phyloP scores from a whole-genome alignment of 306 rosid genomes.

The Arachis stenosperma region DNA sequence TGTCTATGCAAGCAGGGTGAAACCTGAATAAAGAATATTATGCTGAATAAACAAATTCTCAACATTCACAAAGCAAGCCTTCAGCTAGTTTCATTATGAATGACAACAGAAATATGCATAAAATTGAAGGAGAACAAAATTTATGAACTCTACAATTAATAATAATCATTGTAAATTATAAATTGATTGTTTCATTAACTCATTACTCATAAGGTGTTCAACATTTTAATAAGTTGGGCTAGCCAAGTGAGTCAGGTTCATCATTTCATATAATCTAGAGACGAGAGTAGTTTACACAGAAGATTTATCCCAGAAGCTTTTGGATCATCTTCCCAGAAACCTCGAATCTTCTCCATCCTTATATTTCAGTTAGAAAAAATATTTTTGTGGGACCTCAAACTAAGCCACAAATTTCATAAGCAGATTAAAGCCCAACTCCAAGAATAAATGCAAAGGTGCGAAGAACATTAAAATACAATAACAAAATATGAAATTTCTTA shows the following conservation, averaged over 20 bases:
- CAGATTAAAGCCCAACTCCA: conserved; percentile 5
- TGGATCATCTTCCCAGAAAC: conserved; percentile 4
- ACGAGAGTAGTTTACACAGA: conserved; percentile 13
- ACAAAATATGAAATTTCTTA: conserved; percentile 12
- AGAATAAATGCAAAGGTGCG: conserved; percentile 22
- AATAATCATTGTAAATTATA: not conserved
- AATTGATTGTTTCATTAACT: conserved; percentile 15
- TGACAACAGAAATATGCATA: conserved; percentile 2
- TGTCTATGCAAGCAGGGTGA: conserved; percentile 99
- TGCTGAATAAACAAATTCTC: conserved; percentile 42
- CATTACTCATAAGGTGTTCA: conserved; percentile 17
- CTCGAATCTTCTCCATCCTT: conserved; percentile 18
- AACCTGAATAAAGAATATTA: conserved; percentile 80
- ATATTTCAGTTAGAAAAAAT: not conserved
- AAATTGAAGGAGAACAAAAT: conserved; percentile 1
- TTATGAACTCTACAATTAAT: not conserved
- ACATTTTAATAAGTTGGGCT: conserved; percentile 19
- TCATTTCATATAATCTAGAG: conserved; percentile 24
- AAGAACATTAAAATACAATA: conserved; percentile 11
- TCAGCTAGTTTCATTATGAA: conserved; percentile 11
- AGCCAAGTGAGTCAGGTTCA: conserved; percentile 25
- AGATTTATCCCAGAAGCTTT: conserved; percentile 33
- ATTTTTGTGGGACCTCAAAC: conserved; percentile 11
- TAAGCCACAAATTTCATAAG: conserved; percentile 7
- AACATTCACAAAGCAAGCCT: conserved; percentile 13